Base-by-base conservation (phyloP, 2,329 filamentous ascomycete genomes). In the Ilyonectria robusta region DNA sequence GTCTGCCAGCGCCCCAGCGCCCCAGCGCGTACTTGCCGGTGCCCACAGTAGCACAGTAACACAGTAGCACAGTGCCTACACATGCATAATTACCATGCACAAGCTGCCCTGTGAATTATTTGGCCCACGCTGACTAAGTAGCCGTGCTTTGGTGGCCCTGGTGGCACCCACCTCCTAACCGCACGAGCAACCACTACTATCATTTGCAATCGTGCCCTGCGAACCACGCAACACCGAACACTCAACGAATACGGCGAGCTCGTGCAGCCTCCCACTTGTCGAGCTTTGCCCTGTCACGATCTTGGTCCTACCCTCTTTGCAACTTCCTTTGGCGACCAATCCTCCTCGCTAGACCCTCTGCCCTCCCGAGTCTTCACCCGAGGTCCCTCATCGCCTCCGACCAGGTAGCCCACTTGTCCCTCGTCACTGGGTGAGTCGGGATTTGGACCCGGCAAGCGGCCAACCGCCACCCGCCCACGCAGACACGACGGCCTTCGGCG, bases 401-500 rank as follows among this genome's bases (percentile, higher is more conserved):
- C 67, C 69, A 69, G 69, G 65, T 65, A 65, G 63, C 61, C 70
- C 71, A 66, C 66, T 59, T 60, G 33, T 40, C 56, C n/a, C 31
- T 68, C 51, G 70, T 73, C 71, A 75, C 69, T 73, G 71, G 71
- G 72, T 75, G 74, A 75, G 72, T 72, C 69, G 63, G 67, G 50
- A 51, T 72, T 66, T 66, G 59, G 73, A 59, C 62, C 66, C 66
- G 53, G 60, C 68, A 46, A 59, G 37, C 64, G 40, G 50, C 48
- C 59, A 62, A 48, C 54, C 21, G 10, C 46, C 29, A 50, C 54
- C 19, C 58, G 40, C 37, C 35, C 44, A 59, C 40, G 29, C 44
- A 57, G 48, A 47, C 42, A 59, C 55, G 31, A 48, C 56, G 19
- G 37, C 44, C 48, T 48, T 47, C 23, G 6, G 35, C 59, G 29